Evolutionary conservation across 495 filamentous ascomycete genomes (phyloP).

Genomic region (Halenospora varia): DNA sequence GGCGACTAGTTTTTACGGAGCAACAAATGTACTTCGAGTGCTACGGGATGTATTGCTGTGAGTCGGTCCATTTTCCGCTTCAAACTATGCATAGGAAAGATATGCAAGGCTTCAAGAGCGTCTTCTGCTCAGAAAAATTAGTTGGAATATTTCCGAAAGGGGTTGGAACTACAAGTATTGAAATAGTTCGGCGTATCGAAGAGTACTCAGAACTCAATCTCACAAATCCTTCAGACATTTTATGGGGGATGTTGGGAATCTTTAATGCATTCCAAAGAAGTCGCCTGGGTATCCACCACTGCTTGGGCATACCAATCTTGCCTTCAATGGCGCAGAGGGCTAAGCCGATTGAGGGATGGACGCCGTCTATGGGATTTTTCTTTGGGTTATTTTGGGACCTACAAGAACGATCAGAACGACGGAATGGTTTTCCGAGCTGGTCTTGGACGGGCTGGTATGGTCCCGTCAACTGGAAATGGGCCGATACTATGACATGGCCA

Average conservation of each 20-base stretch:
- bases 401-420: conserved; percentile 6
- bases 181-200: conserved; percentile 8
- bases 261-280: conserved; percentile 2
- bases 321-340: background rate
- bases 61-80: conserved; percentile 8
- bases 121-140: background rate
- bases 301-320: background rate
- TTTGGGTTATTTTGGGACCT: conserved; percentile 8
- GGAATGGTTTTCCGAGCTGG: conserved; percentile 8
- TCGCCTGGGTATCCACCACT: conserved; percentile 1
- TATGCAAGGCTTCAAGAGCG: conserved; percentile 5
- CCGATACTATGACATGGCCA: conserved; percentile 1
- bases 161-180: background rate
- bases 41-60: conserved; percentile 22
- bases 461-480: background rate
- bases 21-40: conserved; percentile 37
- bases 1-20: conserved; percentile 31
- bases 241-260: background rate
- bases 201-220: conserved; percentile 5
- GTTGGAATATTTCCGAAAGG: conserved; percentile 3
- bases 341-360: conserved; percentile 11
- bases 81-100: background rate
- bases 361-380: conserved; percentile 1
- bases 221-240: conserved; percentile 1
- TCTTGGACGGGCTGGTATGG: conserved; percentile 12